Evolutionary conservation across 2,329 filamentous ascomycete species (phyloP), one percentile per base, ranked within the genome.

Genomic region (Anisogramma anomala): DNA sequence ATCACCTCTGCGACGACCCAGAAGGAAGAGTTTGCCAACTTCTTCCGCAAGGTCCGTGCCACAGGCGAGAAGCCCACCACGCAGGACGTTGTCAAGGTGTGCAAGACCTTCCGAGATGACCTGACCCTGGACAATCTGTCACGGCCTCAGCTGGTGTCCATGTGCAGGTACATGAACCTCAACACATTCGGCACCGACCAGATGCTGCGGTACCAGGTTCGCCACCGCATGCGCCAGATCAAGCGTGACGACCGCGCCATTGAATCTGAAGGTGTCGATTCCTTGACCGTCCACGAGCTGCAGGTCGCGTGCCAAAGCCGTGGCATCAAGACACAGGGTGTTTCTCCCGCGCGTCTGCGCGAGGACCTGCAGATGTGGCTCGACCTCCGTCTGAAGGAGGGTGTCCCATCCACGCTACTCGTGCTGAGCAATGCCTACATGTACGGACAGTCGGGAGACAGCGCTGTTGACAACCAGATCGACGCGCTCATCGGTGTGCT

Each of bases 81-180:
- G 40, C 75, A 88, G 50, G 91, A 98, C 58, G 86, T 98, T 49
- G 94, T 98, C 70, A 94, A 91, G 65, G 89, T 98, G 49, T 96
- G 91, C 78, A 93, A 95, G 72, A 83, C 94, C 50, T 98, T 98
- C 77, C 93, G 91, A 62, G 91, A 98, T 58, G 91, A 98, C 61
- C 60, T 98, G 54, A 98, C 91, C 0, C 72, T 98, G 23, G 91
- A 98, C 76, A 98, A 98, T 65, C 68, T 98, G 50, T 95, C 88
- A 14, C 77, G 91, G 48, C 91, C 91, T 13, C 91, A 98, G 64
- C 71, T 98, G 38, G 89, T 98, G 22, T 94, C 84, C 42, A 98
- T 96, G 74, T 96, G 91, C 72, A 82, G 85, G 47, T 98, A 98
- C 69, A 88, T 98, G 81, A 95, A 93, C 64, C 75, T 98, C 42